A percentile compares a stretch with the other conserved stretches of the same genome.
phyloP scores from a whole-genome alignment of 495 filamentous ascomycete genomes.

The Trichocladium uniseriatum region DNA sequence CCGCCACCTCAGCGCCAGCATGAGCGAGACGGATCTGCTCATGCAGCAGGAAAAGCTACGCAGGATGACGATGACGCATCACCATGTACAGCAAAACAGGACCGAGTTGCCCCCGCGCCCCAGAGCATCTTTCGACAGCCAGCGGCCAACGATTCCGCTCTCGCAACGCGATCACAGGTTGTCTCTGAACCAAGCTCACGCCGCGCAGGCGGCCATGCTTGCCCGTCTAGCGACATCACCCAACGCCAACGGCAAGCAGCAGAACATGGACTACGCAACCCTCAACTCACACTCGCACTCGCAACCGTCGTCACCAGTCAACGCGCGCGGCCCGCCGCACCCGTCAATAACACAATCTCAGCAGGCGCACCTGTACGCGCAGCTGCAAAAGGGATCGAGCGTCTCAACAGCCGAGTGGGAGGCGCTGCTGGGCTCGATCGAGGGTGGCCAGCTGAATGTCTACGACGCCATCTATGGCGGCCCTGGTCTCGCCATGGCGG shows the following conservation, averaged over 20 bases:
- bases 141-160: constrained; percentile 24
- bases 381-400: constrained; percentile 22
- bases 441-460: constrained; percentile 66
- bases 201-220: constrained; percentile 24
- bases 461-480: constrained; percentile 80
- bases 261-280: constrained; percentile 35
- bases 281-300: constrained; percentile 29
- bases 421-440: constrained; percentile 63
- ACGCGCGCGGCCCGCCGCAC: constrained; percentile 26
- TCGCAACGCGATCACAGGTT: constrained; percentile 35
- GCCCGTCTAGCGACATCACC: constrained; percentile 23
- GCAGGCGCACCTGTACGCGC: constrained; percentile 19
- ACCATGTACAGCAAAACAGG: constrained; percentile 13
- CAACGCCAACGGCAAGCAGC: constrained; percentile 16
- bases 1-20: constrained; percentile 34
- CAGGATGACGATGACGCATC: constrained; percentile 35
- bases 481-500: constrained; percentile 38
- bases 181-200: constrained; percentile 30
- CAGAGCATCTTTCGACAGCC: constrained; percentile 33
- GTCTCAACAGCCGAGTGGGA: constrained; percentile 69
- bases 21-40: constrained; percentile 44
- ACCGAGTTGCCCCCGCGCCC: constrained; percentile 29
- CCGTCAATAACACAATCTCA: constrained; percentile 13
- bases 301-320: constrained; percentile 29
- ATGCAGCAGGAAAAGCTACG: constrained; percentile 45